Base-by-base conservation (phyloP, 1,284 basidiomycete species). In the Papiliotrema terrestris region DNA sequence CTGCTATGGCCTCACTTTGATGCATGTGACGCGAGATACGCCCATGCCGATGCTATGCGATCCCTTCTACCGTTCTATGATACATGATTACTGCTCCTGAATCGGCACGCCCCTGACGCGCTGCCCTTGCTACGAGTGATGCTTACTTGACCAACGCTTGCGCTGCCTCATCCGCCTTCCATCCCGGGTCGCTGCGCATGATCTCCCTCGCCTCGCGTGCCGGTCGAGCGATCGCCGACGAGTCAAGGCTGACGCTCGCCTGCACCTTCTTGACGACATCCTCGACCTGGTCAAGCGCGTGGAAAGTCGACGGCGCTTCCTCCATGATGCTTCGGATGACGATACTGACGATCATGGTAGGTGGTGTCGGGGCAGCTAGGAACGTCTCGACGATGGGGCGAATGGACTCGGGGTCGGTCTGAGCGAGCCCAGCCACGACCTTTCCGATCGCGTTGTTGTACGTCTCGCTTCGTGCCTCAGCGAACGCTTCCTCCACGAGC, bases 121-220 rank as follows among this genome's bases (percentile, higher is more conserved):
- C 6, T 32, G 29, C 29, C 29, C 29, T n/a, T 11, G 29, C 29
- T 11, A 32, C 29, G 6, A 32, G 5, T 32, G 11, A 32, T 11
- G 29, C 39, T 45, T 59, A 63, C 52, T 57, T 52, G 39, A 75
- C 58, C 5, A 66, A 42, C 2, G 65, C 68, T 59, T 72, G 72
- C 26, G 74, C 66, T 32, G 52, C 55, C 15, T 59, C 52, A 57
- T 78, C 76, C 32, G 67, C 63, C 51, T 62, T 62, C 55, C 63
- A 78, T 44, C 48, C 41, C 29, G 52, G 58, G 43, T 62, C 60
- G 39, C 70, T 75, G 65, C 80, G 86, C 49, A 97, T 73, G 42
- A 88, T 61, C 50, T 96, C 92, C 62, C 85, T 82, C 3, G 91
- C 86, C 68, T 96, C 91, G 47, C 93, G 80, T 13, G 91, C 89